A percentile compares a stretch with the other conserved stretches of the same genome.
Conservation (phyloP, 2,329 filamentous ascomycete genomes). For the Falciphora oryzae region DNA sequence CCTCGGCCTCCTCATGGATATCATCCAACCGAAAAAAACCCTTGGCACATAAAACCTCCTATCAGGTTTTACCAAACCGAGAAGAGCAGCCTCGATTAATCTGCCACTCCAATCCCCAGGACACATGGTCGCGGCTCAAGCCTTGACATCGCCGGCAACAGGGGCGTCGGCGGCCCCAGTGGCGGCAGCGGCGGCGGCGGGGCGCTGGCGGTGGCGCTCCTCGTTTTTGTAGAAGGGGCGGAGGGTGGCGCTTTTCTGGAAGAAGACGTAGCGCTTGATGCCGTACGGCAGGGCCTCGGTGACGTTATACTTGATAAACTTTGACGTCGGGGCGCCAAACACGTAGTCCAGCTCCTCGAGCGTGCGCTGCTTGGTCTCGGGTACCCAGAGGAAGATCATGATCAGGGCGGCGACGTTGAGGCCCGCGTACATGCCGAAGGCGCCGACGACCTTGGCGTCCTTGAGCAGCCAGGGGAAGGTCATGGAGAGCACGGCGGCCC, state of each 20-base stretch:
- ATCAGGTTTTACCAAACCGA: not conserved
- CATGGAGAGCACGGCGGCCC: conserved; percentile 55
- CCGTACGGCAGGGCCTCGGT: conserved; percentile 54
- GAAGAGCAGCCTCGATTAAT: not conserved
- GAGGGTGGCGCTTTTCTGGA: conserved; percentile 38
- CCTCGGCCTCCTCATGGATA: not conserved
- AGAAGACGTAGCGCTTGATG: conserved; percentile 51
- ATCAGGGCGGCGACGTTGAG: conserved; percentile 50
- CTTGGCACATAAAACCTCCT: not conserved
- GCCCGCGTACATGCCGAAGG: conserved; percentile 50
- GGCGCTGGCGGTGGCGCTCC: not conserved
- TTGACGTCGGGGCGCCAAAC: conserved; percentile 53
- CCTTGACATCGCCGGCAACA: not conserved
- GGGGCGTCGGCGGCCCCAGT: not conserved
- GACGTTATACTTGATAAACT: conserved; percentile 52
- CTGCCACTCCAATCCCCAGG: no score
- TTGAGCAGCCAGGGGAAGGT: conserved; percentile 55
- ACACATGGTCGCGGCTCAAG: not conserved
- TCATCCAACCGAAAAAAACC: not conserved
- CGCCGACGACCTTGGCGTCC: conserved; percentile 30
- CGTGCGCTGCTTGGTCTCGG: conserved; percentile 55
- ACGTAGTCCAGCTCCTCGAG: conserved; percentile 56
- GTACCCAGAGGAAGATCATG: conserved; percentile 52
- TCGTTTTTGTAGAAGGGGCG: conserved; percentile 38
- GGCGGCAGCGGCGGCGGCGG: not conserved